phyloP scores from a whole-genome alignment of 2,329 filamentous ascomycete genomes.

The Penicillium verrucosum region DNA sequence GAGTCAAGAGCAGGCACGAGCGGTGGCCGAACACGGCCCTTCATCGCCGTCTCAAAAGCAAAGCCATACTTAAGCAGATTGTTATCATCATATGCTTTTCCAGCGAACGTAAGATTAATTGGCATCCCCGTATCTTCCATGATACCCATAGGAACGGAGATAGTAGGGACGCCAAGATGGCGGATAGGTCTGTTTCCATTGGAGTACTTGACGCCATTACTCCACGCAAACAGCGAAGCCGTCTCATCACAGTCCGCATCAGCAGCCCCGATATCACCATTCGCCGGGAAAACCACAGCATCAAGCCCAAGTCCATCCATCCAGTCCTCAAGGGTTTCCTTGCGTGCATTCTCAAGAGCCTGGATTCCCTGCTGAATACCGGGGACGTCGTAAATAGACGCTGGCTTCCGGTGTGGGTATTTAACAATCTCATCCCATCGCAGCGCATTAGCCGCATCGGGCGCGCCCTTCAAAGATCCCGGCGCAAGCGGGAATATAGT shows the following conservation, averaged over 20 bases:
- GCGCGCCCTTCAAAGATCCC: slow-evolving; percentile 23
- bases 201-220: slow-evolving; percentile 53
- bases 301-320: slow-evolving; percentile 45
- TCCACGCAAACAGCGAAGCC: slow-evolving; percentile 40
- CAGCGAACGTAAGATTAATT: slow-evolving; percentile 53
- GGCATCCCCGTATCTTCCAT: slow-evolving; percentile 50
- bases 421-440: slow-evolving; percentile 29
- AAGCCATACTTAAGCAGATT: slow-evolving; percentile 27
- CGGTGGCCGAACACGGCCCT: slow-evolving; percentile 18
- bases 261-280: slow-evolving; percentile 51
- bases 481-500: slow-evolving; percentile 39
- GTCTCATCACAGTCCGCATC: slow-evolving; percentile 44
- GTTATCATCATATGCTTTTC: slow-evolving; percentile 48
- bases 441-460: slow-evolving; percentile 24
- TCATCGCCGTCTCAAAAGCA: slow-evolving; percentile 25
- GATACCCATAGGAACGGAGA: slow-evolving; percentile 54
- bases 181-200: slow-evolving; percentile 54
- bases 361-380: slow-evolving; percentile 43
- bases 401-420: slow-evolving; percentile 25
- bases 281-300: slow-evolving; percentile 49
- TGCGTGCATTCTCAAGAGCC: slow-evolving; percentile 50
- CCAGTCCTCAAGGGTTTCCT: slow-evolving; percentile 52
- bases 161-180: slow-evolving; percentile 54
- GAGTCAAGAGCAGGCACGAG: slow-evolving; percentile 23
- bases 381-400: slow-evolving; percentile 42